phyloP scores from a whole-genome alignment of 2,329 filamentous ascomycete genomes.

The Fusarium sp. region DNA sequence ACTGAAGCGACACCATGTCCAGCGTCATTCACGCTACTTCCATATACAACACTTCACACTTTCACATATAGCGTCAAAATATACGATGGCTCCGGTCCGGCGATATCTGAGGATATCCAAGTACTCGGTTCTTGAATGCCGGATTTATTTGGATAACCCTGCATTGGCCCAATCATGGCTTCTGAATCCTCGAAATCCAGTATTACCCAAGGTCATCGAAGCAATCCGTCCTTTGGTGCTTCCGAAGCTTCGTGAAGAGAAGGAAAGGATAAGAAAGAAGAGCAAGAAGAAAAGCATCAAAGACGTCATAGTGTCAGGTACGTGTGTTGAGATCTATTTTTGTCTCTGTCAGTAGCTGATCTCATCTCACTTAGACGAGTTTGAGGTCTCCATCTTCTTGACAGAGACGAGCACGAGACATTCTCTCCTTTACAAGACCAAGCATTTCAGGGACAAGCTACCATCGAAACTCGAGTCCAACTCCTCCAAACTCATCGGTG shows the following conservation, averaged over 20 bases:
- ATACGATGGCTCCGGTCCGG: slow-evolving; percentile 82
- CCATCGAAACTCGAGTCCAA: slow-evolving; percentile 67
- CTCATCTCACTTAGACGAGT: slow-evolving; percentile 73
- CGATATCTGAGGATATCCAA: slow-evolving; percentile 92
- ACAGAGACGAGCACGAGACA: slow-evolving; percentile 87
- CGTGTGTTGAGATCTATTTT: background rate
- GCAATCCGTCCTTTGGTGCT: slow-evolving; percentile 86
- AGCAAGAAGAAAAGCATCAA: slow-evolving; percentile 83
- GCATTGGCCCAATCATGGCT: slow-evolving; percentile 85
- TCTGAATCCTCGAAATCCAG: slow-evolving; percentile 76
- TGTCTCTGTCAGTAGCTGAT: slow-evolving; percentile 22
- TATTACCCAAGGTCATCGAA: slow-evolving; percentile 84
- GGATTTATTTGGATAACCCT: slow-evolving; percentile 94
- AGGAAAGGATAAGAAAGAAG: slow-evolving; percentile 66
- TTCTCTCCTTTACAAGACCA: slow-evolving; percentile 85
- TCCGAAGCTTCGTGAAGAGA: slow-evolving; percentile 91
- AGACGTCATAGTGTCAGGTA: slow-evolving; percentile 85
- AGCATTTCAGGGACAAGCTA: slow-evolving; percentile 72
- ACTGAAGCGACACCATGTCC: slow-evolving; percentile 10
- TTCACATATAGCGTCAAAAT: background rate
- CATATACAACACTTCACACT: background rate
- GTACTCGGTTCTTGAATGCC: slow-evolving; percentile 94
- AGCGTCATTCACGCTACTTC: background rate
- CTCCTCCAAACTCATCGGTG: slow-evolving; percentile 68
- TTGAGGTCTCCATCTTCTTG: slow-evolving; percentile 93